A percentile compares a stretch with the other conserved stretches of the same genome.
phyloP scores from a whole-genome alignment of 108 stramenopile species.

The Nannochloropsis gaditana region DNA sequence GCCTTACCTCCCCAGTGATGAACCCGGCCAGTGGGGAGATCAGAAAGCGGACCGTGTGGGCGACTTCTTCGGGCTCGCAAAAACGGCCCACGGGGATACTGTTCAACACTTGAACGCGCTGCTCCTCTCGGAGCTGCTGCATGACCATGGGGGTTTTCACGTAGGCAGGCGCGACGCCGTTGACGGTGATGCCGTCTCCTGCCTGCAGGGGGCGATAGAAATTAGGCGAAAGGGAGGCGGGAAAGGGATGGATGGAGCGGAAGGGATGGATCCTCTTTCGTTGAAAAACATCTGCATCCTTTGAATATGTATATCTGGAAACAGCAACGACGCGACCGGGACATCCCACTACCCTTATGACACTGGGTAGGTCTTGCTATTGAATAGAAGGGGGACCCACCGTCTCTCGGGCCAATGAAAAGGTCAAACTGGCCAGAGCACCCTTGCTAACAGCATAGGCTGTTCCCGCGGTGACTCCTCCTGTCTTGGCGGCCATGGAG shows the following conservation, averaged over 20 bases:
- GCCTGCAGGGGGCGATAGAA: not conserved
- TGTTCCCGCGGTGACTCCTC: not conserved
- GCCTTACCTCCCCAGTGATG: not conserved
- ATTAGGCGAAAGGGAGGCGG: not conserved
- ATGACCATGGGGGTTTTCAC: not conserved
- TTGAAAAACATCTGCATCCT: not conserved
- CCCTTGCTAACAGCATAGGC: not conserved
- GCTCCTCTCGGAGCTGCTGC: not conserved
- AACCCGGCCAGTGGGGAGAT: not conserved
- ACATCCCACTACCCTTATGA: too few relatives aligned
- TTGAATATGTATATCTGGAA: not conserved
- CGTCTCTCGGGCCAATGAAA: not conserved
- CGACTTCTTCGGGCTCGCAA: not conserved
- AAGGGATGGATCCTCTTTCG: not conserved
- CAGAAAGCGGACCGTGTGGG: not conserved
- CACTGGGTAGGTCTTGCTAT: too few relatives aligned
- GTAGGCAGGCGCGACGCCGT: conserved; percentile 6
- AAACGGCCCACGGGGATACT: not conserved
- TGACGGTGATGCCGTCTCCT: not conserved
- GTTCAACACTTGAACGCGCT: not conserved
- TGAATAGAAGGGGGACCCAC: not conserved
- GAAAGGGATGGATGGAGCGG: not conserved
- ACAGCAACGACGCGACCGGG: too few relatives aligned
- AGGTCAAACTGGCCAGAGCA: not conserved
- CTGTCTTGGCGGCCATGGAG: not conserved